These are phyloP conservation scores for Trichoderma oligosporum DNA, from an alignment of 2,329 filamentous ascomycete species.

Conservation along the genomic window DNA sequence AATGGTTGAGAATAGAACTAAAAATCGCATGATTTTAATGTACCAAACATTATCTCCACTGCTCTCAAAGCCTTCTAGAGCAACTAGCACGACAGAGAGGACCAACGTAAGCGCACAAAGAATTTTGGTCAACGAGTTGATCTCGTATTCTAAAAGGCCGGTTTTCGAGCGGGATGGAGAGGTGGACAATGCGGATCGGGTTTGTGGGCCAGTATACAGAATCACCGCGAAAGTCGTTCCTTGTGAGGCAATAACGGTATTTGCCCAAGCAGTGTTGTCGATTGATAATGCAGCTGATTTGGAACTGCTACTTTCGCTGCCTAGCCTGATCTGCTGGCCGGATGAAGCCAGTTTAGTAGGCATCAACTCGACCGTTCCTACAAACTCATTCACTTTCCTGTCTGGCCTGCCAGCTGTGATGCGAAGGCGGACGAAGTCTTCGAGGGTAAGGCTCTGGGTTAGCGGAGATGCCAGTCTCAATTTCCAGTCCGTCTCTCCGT, in stretches of 20 bases:
- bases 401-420: slow-evolving; percentile 88
- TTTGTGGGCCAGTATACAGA: slow-evolving; percentile 92
- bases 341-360: slow-evolving; percentile 51
- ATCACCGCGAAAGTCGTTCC: slow-evolving; percentile 85
- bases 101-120: slow-evolving; percentile 83
- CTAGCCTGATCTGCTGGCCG: slow-evolving; percentile 37
- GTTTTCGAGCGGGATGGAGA: slow-evolving; percentile 90
- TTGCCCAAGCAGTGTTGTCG: slow-evolving; percentile 98
- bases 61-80: slow-evolving; percentile 73
- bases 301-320: slow-evolving; percentile 34
- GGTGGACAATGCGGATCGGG: slow-evolving; percentile 88
- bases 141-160: slow-evolving; percentile 89
- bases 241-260: slow-evolving; percentile 92
- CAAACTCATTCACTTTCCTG: slow-evolving; percentile 89
- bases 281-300: slow-evolving; percentile 76
- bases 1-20: slow-evolving; percentile 98
- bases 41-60: slow-evolving; percentile 75
- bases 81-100: slow-evolving; percentile 83
- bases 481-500: slow-evolving; percentile 99
- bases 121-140: slow-evolving; percentile 96
- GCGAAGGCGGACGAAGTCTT: slow-evolving; percentile 65
- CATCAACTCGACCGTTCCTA: slow-evolving; percentile 78
- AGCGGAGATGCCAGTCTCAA: slow-evolving; percentile 80
- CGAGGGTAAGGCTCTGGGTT: slow-evolving; percentile 71
- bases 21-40: slow-evolving; percentile 94